Evolutionary conservation across 352 stramenopile species (phyloP), one percentile per base, ranked within the genome.

Genomic region (Elongisporangium undulatum): DNA sequence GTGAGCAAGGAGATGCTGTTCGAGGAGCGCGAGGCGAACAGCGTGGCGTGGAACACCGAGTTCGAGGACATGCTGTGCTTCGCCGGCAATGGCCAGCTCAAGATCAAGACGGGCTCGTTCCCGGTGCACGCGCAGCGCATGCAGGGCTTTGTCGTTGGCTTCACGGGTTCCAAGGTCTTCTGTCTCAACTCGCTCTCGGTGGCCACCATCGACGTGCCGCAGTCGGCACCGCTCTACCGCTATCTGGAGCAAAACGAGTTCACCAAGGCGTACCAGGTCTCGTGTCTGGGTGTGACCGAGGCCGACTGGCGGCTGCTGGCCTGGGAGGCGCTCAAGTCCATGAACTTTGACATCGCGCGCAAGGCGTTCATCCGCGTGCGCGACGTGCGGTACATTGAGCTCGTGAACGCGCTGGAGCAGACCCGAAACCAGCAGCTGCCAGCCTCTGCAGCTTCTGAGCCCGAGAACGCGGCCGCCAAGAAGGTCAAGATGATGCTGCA

Each of bases 31-130:
- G 80, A 92, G 23, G 86, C 83, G 8, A 95, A 94, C 60, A 95
- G 85, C 63, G 90, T 97, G 15, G 82, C 87, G n/a, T 98, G 94
- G 75, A 98, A 98, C 77, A 91, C 86, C 8, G 90, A 98, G 59
- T 86, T 92, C 49, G 93, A 98, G 49, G 92, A 98, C 53, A 97
- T 98, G 87, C 61, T 98, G 45, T 98, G 95, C 68, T 98, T 96
- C 62, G 90, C 81, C 4, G 87, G 89, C 17, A 92, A 89, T 56
- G 79, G 76, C 1, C 85, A 90, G 61, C 84, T 98, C 26, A 92
- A 89, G 75, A 96, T 98, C 61, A 96, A 95, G 58, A 96, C 91
- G 4, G 92, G 87, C 16, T 75, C 77, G 50, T 97, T 97, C 52
- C 87, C 89, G 7, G 87, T 96, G 2, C 85, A 97, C 63, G 71